A percentile compares a stretch with the other conserved stretches of the same genome.
These are phyloP conservation scores for Calocybe gangraenosa DNA, from an alignment of 768 basidiomycete species.

Conservation along the genomic window DNA sequence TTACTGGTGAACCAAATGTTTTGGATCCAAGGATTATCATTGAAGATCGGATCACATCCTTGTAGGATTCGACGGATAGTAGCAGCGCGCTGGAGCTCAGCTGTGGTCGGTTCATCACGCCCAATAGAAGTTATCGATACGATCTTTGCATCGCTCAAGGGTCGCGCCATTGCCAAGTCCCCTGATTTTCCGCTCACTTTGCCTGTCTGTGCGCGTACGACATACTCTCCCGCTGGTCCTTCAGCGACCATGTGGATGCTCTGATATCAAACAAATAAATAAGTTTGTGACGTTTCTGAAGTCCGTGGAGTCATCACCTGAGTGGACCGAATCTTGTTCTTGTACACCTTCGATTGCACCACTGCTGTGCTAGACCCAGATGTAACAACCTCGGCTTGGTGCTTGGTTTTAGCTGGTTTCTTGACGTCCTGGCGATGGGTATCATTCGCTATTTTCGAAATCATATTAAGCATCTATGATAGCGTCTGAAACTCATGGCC, in stretches of 20 bases:
- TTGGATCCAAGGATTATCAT: conserved; percentile 42
- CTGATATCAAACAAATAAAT: too few species aligned
- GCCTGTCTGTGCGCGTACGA: too few species aligned
- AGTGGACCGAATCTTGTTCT: conserved; percentile 26
- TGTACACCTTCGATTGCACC: conserved; percentile 33
- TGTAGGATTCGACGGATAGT: conserved; percentile 41
- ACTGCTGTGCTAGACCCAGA: conserved; percentile 21
- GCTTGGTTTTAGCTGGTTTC: conserved; percentile 41
- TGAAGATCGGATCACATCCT: conserved; percentile 28
- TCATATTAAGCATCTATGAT: conserved; percentile 31
- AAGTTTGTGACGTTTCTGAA: too few species aligned
- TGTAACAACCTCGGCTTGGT: conserved; percentile 30
- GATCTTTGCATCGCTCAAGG: conserved; percentile 28
- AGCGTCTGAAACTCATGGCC: not conserved
- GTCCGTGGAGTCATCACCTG: conserved; percentile 29
- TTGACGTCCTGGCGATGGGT: conserved; percentile 40
- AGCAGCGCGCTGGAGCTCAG: conserved; percentile 45
- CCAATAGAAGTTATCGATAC: conserved; percentile 45
- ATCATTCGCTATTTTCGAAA: conserved; percentile 44
- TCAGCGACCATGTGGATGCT: conserved; percentile 14
- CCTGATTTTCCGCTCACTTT: conserved; percentile 34
- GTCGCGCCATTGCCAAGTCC: conserved; percentile 20
- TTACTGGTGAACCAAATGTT: conserved; percentile 42
- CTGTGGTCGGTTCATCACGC: conserved; percentile 51
- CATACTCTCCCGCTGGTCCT: conserved; percentile 20